phyloP scores from a whole-genome alignment of 192 early-diverging fungal genomes.

The Chytriomyces sp. region DNA sequence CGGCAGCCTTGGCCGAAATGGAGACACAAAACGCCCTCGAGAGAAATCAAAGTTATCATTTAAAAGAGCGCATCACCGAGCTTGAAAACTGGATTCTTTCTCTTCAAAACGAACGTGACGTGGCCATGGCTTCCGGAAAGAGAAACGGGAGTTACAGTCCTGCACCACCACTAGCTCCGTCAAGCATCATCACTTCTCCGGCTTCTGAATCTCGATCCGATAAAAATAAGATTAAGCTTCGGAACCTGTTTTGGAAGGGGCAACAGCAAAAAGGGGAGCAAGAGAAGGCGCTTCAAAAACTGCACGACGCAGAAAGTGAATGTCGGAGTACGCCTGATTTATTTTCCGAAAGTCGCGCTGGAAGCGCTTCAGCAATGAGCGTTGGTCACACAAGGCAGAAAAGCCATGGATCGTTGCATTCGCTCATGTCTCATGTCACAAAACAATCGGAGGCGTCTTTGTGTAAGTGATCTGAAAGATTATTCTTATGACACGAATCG shows the following conservation, averaged over 20 bases:
- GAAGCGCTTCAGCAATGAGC: neutral
- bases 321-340: neutral
- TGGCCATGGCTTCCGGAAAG: neutral
- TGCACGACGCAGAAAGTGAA: slow-evolving; percentile 29
- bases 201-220: neutral
- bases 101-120: slow-evolving; percentile 38
- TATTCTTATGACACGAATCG: neutral
- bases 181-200: neutral
- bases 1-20: neutral
- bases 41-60: neutral
- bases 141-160: neutral
- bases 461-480: neutral
- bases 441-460: slow-evolving; percentile 37
- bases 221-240: neutral
- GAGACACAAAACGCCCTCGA: neutral
- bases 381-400: slow-evolving; percentile 9
- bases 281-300: slow-evolving; percentile 28
- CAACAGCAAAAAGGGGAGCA: slow-evolving; percentile 32
- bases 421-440: slow-evolving; percentile 34
- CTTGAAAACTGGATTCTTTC: slow-evolving; percentile 33
- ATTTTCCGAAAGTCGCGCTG: too few relatives aligned
- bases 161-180: neutral
- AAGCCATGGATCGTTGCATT: slow-evolving; percentile 29
- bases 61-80: slow-evolving; percentile 45
- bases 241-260: slow-evolving; percentile 30